These are phyloP conservation scores for Dysphania ambrosioides DNA, from an alignment of 148 eudicot species.

Conservation along the genomic window DNA sequence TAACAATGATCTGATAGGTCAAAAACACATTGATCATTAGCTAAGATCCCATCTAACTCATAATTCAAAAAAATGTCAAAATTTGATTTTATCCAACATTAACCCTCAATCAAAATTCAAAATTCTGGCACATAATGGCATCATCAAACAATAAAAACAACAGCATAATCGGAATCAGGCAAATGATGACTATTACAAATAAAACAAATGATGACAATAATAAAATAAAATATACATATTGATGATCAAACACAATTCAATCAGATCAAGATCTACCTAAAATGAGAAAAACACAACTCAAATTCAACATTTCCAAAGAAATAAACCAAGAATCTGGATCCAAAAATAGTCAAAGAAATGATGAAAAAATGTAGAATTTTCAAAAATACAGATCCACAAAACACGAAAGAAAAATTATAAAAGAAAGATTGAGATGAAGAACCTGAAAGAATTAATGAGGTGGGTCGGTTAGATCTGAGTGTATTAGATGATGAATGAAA, in stretches of 20 bases:
- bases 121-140: neutral
- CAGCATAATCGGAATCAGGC: neutral
- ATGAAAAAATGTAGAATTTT: neutral
- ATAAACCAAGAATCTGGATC: neutral
- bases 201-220: neutral
- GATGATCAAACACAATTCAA: neutral
- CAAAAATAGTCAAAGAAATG: neutral
- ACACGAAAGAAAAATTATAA: neutral
- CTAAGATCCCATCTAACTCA: neutral
- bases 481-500: too few relatives aligned
- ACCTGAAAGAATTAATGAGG: neutral
- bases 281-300: neutral
- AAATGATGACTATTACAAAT: neutral
- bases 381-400: neutral
- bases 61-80: neutral
- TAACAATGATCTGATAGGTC: neutral
- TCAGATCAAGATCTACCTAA: slow-evolving; percentile 16
- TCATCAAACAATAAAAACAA: neutral
- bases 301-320: neutral
- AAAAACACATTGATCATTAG: neutral
- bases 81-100: neutral
- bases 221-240: neutral
- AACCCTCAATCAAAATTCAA: neutral
- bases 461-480: slow-evolving; percentile 23
- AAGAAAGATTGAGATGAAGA: neutral